phyloP scores from a whole-genome alignment of 345 rosid genomes.

The Fremontodendron californicum region DNA sequence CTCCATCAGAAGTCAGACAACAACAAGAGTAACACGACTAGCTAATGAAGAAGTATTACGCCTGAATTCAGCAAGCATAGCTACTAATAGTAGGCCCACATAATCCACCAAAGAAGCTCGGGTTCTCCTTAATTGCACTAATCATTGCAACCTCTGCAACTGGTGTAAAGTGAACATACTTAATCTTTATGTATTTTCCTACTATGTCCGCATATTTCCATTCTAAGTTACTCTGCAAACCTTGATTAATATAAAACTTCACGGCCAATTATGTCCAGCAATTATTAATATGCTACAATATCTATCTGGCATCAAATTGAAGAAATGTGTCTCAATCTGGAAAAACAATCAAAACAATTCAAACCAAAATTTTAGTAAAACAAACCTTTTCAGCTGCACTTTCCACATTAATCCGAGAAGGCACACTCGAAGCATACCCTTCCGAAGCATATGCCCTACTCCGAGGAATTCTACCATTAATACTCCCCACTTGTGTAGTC shows the following conservation, averaged over 20 bases:
- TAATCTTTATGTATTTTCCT: neutral
- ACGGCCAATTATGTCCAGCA: neutral
- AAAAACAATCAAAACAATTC: conserved; percentile 2
- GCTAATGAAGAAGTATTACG: neutral
- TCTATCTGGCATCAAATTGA: neutral
- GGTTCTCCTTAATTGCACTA: neutral
- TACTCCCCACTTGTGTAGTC: conserved; percentile 46
- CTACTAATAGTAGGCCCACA: neutral
- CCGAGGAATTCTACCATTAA: conserved; percentile 39
- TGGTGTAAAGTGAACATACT: neutral
- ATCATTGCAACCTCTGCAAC: neutral
- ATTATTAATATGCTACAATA: neutral
- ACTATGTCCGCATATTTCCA: neutral
- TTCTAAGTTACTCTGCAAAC: neutral
- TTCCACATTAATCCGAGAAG: conserved; percentile 36
- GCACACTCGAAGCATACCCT: conserved; percentile 49
- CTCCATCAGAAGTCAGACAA: neutral
- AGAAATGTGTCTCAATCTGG: neutral
- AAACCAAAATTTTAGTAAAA: neutral
- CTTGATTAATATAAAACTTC: neutral
- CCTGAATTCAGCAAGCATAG: neutral
- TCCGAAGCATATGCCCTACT: conserved; percentile 41
- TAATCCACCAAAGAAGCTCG: neutral
- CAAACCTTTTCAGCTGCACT: conserved; percentile 47
- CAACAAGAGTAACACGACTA: neutral